Conservation (phyloP, 148 eudicot genomes). For the Hydrangea macrophylla region DNA sequence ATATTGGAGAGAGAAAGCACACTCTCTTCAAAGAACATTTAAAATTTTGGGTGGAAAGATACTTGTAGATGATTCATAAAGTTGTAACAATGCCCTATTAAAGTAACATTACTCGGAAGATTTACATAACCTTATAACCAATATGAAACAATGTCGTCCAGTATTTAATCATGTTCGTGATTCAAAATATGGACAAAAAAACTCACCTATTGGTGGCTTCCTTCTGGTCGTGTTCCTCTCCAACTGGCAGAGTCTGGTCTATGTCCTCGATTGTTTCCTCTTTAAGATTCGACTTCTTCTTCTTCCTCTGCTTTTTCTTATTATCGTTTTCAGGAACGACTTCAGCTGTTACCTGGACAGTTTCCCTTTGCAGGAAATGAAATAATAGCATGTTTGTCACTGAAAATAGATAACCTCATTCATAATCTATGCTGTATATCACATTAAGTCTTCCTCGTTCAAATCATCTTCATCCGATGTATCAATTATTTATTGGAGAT, state of each 20-base stretch:
- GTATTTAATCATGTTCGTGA: neutral
- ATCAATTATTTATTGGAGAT: no score
- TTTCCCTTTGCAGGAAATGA: conserved; percentile 14
- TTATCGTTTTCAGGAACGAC: conserved; percentile 26
- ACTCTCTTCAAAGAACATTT: no score
- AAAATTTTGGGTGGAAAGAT: neutral
- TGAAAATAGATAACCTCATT: no score
- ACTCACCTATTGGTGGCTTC: conserved; percentile 30
- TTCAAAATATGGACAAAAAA: neutral
- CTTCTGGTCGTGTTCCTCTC: conserved; percentile 22
- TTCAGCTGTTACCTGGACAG: conserved; percentile 14
- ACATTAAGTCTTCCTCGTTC: no score
- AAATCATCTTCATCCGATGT: no score
- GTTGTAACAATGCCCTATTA: neutral
- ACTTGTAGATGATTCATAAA: neutral
- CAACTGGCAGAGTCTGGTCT: conserved; percentile 10
- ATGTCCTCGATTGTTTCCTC: conserved; percentile 7
- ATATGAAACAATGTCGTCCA: neutral
- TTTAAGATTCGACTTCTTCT: conserved; percentile 29
- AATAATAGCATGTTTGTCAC: no score
- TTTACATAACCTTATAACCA: no score
- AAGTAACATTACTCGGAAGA: no score
- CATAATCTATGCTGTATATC: no score
- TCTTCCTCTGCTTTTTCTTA: conserved; percentile 48
- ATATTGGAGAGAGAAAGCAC: no score